Evolutionary conservation across 2,329 filamentous ascomycete species (phyloP).

Genomic region (Mariannaea elegans): DNA sequence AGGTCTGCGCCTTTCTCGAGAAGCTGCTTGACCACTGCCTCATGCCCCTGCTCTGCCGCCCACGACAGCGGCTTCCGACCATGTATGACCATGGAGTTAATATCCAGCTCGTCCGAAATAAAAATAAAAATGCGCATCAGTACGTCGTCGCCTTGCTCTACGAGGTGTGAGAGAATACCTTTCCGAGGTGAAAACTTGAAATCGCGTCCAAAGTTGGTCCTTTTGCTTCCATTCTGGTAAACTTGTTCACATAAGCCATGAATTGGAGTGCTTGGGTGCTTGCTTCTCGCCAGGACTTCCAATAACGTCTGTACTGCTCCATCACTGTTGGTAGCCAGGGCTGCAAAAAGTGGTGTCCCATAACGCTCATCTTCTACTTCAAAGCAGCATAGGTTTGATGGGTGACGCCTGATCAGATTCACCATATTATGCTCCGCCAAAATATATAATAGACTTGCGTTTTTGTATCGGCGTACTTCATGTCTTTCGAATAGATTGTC

Average conservation of each 20-base stretch:
- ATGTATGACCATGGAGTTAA: background rate
- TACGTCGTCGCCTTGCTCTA: background rate
- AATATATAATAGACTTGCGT: constrained; percentile 13
- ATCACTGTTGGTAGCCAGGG: constrained; percentile 12
- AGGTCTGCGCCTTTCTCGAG: background rate
- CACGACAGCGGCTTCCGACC: background rate
- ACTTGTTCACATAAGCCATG: background rate
- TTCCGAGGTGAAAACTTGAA: background rate
- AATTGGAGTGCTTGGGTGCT: background rate
- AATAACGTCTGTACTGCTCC: background rate
- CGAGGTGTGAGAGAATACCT: background rate
- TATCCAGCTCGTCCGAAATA: background rate
- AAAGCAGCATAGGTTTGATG: accelerated
- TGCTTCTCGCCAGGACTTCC: background rate
- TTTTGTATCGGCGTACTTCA: background rate
- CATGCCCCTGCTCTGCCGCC: background rate
- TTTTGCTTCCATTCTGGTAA: background rate
- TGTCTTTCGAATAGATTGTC: constrained; percentile 9
- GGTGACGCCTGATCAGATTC: background rate
- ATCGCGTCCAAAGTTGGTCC: background rate
- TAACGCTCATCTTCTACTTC: constrained; percentile 11
- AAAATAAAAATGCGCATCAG: background rate
- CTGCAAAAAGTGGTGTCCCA: constrained; percentile 18
- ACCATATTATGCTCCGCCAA: constrained; percentile 22
- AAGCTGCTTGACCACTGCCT: background rate